Evolutionary conservation across 2,329 filamentous ascomycete genomes (phyloP), one percentile per base, ranked within the genome.

Genomic region (Fusarium dlaminii): DNA sequence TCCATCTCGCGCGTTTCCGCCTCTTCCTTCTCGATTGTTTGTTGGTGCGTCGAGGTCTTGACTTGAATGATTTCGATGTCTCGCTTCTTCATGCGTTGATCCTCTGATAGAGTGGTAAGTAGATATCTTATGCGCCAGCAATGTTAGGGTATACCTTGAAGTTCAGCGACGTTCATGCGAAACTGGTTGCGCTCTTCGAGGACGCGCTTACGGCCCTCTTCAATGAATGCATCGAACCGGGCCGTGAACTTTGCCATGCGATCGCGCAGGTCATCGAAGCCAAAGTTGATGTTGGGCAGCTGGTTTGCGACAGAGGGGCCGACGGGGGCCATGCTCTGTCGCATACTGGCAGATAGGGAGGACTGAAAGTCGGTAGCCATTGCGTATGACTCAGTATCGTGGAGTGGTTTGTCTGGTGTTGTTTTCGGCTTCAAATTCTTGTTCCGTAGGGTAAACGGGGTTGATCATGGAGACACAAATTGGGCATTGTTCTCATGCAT

Each of bases 131-230:
- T 34, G 40, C 22, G 51, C 20, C 42, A 0, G 2, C 34, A 15
- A 5, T 2, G 8, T 14, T n/a, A 15, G 15, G 36, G 24, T n/a
- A 55, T 87, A 97, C 96, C 96, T 86, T 97, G 93, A 40, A 98
- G 85, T 82, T 98, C 96, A 51, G 94, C 93, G 30, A 98, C 86
- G 78, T 93, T 97, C 86, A 96, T 93, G 73, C 93, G 93, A 80
- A 98, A 99, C 70, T 97, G 92, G 80, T 98, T 98, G 80, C 95
- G 91, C 86, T 98, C 95, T 79, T 98, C 95, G 13, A 98, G 83
- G 0, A 98, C 94, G 60, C 94, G 90, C 83, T 97, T 97, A 56
- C 96, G 90, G 1, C 95, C 95, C 73, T 94, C 91, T 80, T 98
- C 96, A 73, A 99, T 98, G 78, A 98, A 98, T 0, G 92, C 91